Evolutionary conservation across 306 rosid genomes (phyloP).

Genomic region (Cicer judaicum): DNA sequence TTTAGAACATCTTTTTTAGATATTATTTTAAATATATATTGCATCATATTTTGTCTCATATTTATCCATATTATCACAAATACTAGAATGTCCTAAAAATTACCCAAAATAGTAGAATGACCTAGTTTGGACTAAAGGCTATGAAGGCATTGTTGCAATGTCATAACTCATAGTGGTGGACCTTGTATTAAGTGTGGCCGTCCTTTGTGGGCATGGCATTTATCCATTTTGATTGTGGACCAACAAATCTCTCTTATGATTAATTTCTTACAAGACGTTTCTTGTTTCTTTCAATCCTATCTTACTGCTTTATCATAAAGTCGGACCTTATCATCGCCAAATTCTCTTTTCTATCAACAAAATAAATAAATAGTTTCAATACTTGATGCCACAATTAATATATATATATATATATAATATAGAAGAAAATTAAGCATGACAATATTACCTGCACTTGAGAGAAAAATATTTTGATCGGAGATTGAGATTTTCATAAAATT

Average conservation of each 20-base stretch:
- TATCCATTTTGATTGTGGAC: slow-evolving; percentile 20
- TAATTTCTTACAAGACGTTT: slow-evolving; percentile 1
- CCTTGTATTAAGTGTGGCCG: slow-evolving; percentile 25
- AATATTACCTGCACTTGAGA: too few species aligned
- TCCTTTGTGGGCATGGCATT: slow-evolving; percentile 31
- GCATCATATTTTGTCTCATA: too few species aligned
- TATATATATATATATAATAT: too few species aligned
- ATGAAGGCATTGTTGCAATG: not conserved
- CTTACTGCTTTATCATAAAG: not conserved
- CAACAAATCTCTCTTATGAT: not conserved
- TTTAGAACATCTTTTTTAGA: too few species aligned
- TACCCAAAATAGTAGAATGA: not conserved
- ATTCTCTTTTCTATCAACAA: not conserved
- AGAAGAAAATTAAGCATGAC: too few species aligned
- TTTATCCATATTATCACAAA: too few species aligned
- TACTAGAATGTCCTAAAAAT: too few species aligned
- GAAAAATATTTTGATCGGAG: too few species aligned
- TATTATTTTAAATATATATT: too few species aligned
- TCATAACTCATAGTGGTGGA: slow-evolving; percentile 29
- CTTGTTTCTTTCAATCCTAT: not conserved
- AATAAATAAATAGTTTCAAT: too few species aligned
- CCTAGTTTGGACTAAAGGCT: not conserved
- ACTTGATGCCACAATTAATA: too few species aligned
- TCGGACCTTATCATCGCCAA: not conserved
- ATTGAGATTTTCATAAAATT: too few species aligned